phyloP scores from a whole-genome alignment of 345 rosid species.

The Hevea brasiliensis region DNA sequence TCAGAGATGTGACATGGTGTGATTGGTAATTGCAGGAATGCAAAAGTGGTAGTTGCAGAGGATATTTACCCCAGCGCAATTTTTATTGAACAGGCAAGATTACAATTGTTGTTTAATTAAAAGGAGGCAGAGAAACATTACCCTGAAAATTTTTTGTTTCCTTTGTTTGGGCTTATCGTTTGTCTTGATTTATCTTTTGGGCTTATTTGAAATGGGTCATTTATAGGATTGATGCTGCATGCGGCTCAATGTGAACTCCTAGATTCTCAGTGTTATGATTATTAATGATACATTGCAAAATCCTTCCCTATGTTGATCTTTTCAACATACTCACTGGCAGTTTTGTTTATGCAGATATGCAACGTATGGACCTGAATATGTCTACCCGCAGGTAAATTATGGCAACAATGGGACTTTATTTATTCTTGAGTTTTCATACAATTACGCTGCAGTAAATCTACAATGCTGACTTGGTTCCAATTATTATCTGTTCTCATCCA shows the following conservation, averaged over 20 bases:
- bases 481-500: slow-evolving; percentile 17
- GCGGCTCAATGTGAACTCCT: slow-evolving; percentile 3
- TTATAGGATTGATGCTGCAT: slow-evolving; percentile 17
- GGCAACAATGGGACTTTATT: slow-evolving; percentile 2
- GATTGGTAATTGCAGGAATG: slow-evolving; percentile 81
- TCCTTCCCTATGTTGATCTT: slow-evolving; percentile 8
- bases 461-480: background rate
- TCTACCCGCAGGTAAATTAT: slow-evolving; percentile 70
- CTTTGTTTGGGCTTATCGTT: slow-evolving; percentile 19
- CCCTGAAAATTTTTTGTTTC: slow-evolving; percentile 15
- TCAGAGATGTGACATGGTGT: slow-evolving; percentile 56
- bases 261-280: slow-evolving; percentile 3
- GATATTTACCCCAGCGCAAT: slow-evolving; percentile 60
- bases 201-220: slow-evolving; percentile 16
- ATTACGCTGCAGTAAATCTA: background rate
- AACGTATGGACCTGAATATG: slow-evolving; percentile 72
- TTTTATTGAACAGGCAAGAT: slow-evolving; percentile 66
- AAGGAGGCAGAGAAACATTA: background rate
- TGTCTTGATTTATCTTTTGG: slow-evolving; percentile 17
- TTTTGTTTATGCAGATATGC: slow-evolving; percentile 57
- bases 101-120: slow-evolving; percentile 32
- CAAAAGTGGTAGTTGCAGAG: slow-evolving; percentile 54
- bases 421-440: background rate
- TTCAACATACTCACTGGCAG: slow-evolving; percentile 7
- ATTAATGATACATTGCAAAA: background rate